Conservation (phyloP, 106 monocot species). For the Dioscorea zingiberensis region DNA sequence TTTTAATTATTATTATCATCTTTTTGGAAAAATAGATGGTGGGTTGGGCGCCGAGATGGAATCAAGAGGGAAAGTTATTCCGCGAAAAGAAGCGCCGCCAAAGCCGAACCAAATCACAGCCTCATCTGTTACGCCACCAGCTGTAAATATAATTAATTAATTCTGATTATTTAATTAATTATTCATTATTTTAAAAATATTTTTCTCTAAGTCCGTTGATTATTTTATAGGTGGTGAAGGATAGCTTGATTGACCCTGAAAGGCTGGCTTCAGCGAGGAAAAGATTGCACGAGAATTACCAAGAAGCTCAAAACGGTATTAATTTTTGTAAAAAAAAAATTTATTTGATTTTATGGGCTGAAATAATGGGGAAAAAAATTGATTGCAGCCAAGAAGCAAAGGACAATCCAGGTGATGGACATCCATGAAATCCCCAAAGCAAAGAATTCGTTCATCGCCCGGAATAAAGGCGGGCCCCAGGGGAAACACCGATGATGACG, state of each 20-base stretch:
- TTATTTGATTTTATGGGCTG: neutral
- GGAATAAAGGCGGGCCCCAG: conserved; percentile 20
- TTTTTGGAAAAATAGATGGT: conserved; percentile 15
- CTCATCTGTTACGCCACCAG: conserved; percentile 22
- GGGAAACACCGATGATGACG: conserved; percentile 12
- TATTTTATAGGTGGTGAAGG: conserved; percentile 22
- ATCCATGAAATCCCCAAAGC: conserved; percentile 37
- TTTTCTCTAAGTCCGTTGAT: neutral
- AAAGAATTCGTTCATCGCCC: conserved; percentile 26
- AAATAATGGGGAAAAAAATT: neutral
- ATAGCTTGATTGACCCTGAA: conserved; percentile 23
- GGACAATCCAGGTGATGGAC: conserved; percentile 39
- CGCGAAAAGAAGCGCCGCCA: conserved; percentile 7
- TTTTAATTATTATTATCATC: neutral
- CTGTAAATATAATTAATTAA: conserved; percentile 23
- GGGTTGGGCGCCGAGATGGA: conserved; percentile 8
- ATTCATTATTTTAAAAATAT: neutral
- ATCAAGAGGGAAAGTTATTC: conserved; percentile 4
- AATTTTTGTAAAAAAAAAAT: neutral
- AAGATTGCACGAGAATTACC: conserved; percentile 16
- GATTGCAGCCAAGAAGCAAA: conserved; percentile 28
- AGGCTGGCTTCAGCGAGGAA: conserved; percentile 6
- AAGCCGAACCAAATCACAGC: conserved; percentile 10
- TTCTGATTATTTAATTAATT: neutral
- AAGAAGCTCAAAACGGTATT: conserved; percentile 58